Percentiles rank a stretch among this genome's conserved stretches.
These are phyloP conservation scores for Russula sp. DNA, from an alignment of 768 basidiomycete genomes.

Conservation along the genomic window DNA sequence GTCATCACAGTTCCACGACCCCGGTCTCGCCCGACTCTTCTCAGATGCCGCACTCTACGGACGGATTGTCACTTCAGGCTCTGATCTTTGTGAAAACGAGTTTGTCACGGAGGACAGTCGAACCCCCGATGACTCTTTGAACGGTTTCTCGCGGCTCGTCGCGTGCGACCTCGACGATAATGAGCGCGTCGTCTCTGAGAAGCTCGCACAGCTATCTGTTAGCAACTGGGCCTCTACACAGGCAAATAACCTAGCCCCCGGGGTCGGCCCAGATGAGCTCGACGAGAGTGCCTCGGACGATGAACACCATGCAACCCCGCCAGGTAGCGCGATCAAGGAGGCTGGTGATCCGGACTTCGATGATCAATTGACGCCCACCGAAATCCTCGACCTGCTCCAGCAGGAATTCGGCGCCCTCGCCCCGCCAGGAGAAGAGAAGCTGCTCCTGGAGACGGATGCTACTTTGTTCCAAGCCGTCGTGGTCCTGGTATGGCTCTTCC, in stretches of 20 bases:
- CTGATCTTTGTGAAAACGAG: not conserved
- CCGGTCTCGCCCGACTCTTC: slow-evolving; percentile 35
- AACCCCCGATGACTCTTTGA: slow-evolving; percentile 25
- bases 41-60: slow-evolving; percentile 37
- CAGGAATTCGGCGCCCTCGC: slow-evolving; percentile 54
- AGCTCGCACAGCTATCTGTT: slow-evolving; percentile 36
- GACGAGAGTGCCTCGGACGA: slow-evolving; percentile 28
- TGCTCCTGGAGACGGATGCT: slow-evolving; percentile 50
- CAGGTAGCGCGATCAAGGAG: not conserved
- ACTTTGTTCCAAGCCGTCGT: slow-evolving; percentile 43
- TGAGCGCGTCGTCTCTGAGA: slow-evolving; percentile 34
- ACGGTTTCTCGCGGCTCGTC: slow-evolving; percentile 39
- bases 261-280: slow-evolving; percentile 1
- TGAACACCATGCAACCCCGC: slow-evolving; percentile 14
- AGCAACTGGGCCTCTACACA: slow-evolving; percentile 30
- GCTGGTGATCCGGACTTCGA: not conserved
- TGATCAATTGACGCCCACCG: slow-evolving; percentile 37
- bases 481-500: slow-evolving; percentile 35
- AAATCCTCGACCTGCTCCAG: slow-evolving; percentile 45
- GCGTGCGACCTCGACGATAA: slow-evolving; percentile 34
- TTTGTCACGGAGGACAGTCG: not conserved
- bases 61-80: slow-evolving; percentile 29
- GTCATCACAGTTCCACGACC: slow-evolving; percentile 1
- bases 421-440: slow-evolving; percentile 39
- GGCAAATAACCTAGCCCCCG: slow-evolving; percentile 13